Conservation (phyloP, 2,329 filamentous ascomycete species). For the Hansfordia pulvinata region DNA sequence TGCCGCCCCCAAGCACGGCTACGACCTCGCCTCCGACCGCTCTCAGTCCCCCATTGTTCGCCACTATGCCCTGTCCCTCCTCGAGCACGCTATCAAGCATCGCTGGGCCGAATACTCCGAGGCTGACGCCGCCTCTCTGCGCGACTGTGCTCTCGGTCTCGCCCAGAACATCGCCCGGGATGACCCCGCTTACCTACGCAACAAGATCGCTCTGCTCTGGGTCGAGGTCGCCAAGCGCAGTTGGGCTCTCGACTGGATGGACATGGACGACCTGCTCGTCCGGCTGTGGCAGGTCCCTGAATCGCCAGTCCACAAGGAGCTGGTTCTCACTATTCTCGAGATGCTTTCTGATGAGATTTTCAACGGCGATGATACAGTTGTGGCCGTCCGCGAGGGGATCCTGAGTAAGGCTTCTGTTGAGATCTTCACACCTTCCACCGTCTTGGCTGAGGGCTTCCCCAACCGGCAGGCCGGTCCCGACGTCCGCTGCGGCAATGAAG, state of each 20-base stretch:
- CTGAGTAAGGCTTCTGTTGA: conserved; percentile 86
- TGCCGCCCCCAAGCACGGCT: conserved; percentile 76
- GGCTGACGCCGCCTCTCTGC: conserved; percentile 54
- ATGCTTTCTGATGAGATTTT: conserved; percentile 91
- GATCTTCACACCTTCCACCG: conserved; percentile 70
- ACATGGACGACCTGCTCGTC: conserved; percentile 80
- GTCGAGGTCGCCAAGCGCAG: conserved; percentile 85
- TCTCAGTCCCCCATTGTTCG: conserved; percentile 69
- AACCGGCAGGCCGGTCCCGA: conserved; percentile 54
- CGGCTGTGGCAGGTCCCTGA: conserved; percentile 65
- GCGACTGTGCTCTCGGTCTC: conserved; percentile 66
- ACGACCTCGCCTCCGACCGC: conserved; percentile 63
- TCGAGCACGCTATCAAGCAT: conserved; percentile 83
- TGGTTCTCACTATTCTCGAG: conserved; percentile 81
- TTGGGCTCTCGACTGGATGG: conserved; percentile 87
- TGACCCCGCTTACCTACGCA: conserved; percentile 74
- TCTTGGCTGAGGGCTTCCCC: conserved; percentile 65
- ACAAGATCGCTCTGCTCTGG: conserved; percentile 92
- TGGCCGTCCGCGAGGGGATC: conserved; percentile 67
- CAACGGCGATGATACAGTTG: conserved; percentile 76
- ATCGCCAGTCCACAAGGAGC: conserved; percentile 57
- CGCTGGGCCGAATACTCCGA: conserved; percentile 62
- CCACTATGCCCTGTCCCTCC: conserved; percentile 83
- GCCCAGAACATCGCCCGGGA: conserved; percentile 55
- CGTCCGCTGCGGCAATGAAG: conserved; percentile 66